A percentile compares a stretch with the other conserved stretches of the same genome.
These are phyloP conservation scores for Panaeolus cyanescens DNA, from an alignment of 768 basidiomycete species.

Conservation along the genomic window DNA sequence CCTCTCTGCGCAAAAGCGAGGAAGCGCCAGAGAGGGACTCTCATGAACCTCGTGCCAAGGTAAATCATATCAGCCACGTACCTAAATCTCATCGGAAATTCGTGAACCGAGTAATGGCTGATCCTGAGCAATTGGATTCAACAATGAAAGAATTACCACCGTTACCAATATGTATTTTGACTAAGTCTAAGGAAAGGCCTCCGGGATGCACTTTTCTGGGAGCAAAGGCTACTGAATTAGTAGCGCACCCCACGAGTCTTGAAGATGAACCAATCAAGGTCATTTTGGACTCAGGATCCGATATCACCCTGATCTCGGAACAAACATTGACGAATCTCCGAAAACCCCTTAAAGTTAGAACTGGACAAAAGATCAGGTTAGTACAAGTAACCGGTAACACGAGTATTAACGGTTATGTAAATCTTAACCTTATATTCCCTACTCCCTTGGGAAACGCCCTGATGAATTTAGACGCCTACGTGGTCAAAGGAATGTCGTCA, in stretches of 20 bases:
- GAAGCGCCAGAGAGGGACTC: not conserved
- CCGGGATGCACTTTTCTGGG: conserved; percentile 36
- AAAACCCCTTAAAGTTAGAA: conserved; percentile 14
- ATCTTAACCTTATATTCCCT: conserved; percentile 23
- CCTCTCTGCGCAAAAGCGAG: not conserved
- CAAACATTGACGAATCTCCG: conserved; percentile 7
- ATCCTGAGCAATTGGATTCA: no score
- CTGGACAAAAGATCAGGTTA: conserved; percentile 28
- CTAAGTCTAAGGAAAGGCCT: no score
- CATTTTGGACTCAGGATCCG: conserved; percentile 33
- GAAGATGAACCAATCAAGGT: conserved; percentile 1
- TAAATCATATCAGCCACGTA: no score
- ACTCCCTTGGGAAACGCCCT: conserved; percentile 21
- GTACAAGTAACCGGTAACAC: conserved; percentile 32
- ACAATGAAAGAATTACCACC: no score
- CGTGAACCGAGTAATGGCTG: conserved; percentile 17
- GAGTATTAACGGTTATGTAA: conserved; percentile 26
- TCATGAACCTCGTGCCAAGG: no score
- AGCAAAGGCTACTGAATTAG: conserved; percentile 21
- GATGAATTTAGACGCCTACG: conserved; percentile 28
- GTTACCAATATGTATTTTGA: no score
- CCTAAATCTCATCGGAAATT: no score
- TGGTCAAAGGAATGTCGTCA: conserved; percentile 29
- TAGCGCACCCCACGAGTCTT: not conserved
- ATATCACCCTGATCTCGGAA: conserved; percentile 38